Evolutionary conservation across 2,329 filamentous ascomycete species (phyloP).

Genomic region (Monosporascus sp.): DNA sequence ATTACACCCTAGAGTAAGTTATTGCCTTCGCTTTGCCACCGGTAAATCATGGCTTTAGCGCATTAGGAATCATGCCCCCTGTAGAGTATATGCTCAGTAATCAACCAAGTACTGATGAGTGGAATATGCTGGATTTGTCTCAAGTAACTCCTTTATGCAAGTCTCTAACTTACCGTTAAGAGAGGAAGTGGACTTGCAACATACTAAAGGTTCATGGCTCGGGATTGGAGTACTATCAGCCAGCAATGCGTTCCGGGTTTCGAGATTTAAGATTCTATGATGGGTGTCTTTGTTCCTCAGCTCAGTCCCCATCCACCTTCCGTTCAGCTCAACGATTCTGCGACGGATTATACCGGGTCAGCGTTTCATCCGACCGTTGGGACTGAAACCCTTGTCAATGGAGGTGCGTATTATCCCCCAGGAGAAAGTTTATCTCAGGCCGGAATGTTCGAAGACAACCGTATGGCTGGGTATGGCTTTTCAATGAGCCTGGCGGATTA

Average conservation of each 20-base stretch:
- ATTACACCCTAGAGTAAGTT: background rate
- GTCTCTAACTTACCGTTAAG: conserved; percentile 41
- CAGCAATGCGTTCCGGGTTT: conserved; percentile 26
- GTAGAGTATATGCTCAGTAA: background rate
- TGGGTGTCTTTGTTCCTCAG: conserved; percentile 8
- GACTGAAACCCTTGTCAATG: conserved; percentile 7
- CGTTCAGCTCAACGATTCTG: conserved; percentile 11
- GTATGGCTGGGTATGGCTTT: background rate
- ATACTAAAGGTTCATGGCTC: conserved; percentile 33
- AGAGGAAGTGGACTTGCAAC: conserved; percentile 39
- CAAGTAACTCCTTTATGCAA: conserved; percentile 48
- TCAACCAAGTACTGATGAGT: background rate
- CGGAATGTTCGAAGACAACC: background rate
- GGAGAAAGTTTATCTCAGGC: conserved; percentile 5
- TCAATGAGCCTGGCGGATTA: background rate
- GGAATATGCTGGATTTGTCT: conserved; percentile 25
- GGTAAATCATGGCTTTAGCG: background rate
- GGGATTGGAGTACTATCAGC: conserved; percentile 38
- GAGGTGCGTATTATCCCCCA: conserved; percentile 7
- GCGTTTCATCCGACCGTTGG: conserved; percentile 8
- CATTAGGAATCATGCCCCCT: background rate
- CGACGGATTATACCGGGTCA: conserved; percentile 1
- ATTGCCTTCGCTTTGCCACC: background rate
- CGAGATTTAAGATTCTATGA: conserved; percentile 9
- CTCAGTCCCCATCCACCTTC: conserved; percentile 13